Evolutionary conservation across 257 asterid genomes (phyloP), one percentile per base, ranked within the genome.

Genomic region (Echites panduratus): DNA sequence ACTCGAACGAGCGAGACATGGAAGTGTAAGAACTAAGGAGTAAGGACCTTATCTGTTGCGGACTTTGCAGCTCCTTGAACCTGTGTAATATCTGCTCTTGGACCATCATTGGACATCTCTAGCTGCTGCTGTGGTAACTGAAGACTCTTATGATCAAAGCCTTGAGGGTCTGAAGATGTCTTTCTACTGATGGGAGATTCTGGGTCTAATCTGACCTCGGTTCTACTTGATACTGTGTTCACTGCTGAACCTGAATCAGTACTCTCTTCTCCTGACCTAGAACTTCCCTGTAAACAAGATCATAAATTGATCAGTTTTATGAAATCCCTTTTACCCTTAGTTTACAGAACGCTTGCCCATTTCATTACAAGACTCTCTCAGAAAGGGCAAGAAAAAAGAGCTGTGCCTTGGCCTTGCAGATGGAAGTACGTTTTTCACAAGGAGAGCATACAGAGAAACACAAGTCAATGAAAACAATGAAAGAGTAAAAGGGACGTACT

Each of bases 241-340:
- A 83, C 77, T 53, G 83, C 93, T 77, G 93, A 89, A 27, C 84
- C 90, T 32, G 96, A 88, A 82, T 88, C 93, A 67, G 50, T 85
- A 71, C 95, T 95, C 77, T 83, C 96, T 73, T 84, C 96, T 80
- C 90, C 95, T 71, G 97, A 88, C 84, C 79, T 87, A 78, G 96
- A 85, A 86, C 89, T 92, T 76, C 92, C 93, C 92, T 85, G 71
- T 47, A 73, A 82, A 71, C 12, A 70, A 72, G 73, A 44, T 44
- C 49, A 76, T 72, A 32, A 32, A 32, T 32, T 32, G 1, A 3
- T 32, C 38, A 32, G 38, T 32, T 32, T 65, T 40, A 40, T 9
- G 49, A 49, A 49, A 49, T 49, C 54, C 44, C 45, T 4, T 65
- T 32, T 65, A 20, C 20, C 59, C 58, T 50, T 43, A 32, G 38